phyloP scores from a whole-genome alignment of 495 filamentous ascomycete genomes.

The Barbatosphaeria neglecta region DNA sequence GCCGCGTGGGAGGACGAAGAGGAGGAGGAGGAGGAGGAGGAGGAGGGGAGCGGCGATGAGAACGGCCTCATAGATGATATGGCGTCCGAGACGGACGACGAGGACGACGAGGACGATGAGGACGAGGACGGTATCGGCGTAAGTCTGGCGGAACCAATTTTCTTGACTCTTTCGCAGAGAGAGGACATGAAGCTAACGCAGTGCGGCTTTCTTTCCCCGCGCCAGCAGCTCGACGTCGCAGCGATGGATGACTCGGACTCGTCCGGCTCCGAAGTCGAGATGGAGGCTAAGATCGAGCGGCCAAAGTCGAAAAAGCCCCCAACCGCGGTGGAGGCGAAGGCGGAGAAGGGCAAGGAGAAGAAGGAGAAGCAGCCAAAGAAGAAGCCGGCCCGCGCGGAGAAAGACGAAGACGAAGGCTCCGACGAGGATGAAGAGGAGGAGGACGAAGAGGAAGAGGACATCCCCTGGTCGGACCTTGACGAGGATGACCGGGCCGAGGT shows the following conservation, averaged over 20 bases:
- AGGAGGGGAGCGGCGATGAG: background rate
- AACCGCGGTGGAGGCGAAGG: too few relatives aligned
- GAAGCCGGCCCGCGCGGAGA: slow-evolving; percentile 32
- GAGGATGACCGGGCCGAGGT: slow-evolving; percentile 76
- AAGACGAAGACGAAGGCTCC: slow-evolving; percentile 17
- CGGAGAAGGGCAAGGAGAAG: slow-evolving; percentile 2
- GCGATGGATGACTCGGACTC: slow-evolving; percentile 18
- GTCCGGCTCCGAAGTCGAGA: slow-evolving; percentile 22
- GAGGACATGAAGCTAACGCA: too few relatives aligned
- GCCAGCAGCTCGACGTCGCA: slow-evolving; percentile 12
- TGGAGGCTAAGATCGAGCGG: slow-evolving; percentile 22
- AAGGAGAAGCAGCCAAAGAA: slow-evolving; percentile 8
- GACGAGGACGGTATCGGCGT: slow-evolving; percentile 32
- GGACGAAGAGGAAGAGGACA: slow-evolving; percentile 18
- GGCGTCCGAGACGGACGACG: background rate
- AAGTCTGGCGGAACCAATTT: background rate
- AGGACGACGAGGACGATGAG: slow-evolving; percentile 23
- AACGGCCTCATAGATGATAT: background rate
- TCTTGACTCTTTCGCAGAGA: too few relatives aligned
- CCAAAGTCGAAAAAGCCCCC: slow-evolving; percentile 6
- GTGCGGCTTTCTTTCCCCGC: too few relatives aligned
- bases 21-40: background rate
- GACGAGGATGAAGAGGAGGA: slow-evolving; percentile 19
- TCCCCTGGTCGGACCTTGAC: slow-evolving; percentile 37
- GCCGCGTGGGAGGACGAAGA: background rate